Conservation (phyloP, 129 eudicot genomes). For the Lactuca sativa region DNA sequence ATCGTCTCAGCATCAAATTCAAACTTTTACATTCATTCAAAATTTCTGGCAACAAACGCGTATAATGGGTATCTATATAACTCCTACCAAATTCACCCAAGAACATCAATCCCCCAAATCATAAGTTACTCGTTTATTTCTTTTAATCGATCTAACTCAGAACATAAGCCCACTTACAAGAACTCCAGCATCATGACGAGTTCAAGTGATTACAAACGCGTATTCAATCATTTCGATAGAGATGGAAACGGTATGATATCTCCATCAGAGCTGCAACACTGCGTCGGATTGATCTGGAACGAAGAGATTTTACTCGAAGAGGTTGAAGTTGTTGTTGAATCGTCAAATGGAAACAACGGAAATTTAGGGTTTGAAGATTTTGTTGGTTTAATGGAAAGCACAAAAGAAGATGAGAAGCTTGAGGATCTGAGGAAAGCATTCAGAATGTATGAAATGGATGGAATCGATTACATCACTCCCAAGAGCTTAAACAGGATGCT, state of each 20-base stretch:
- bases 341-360: too few species aligned
- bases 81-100: neutral
- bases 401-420: too few species aligned
- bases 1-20: constrained; percentile 16
- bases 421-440: constrained; percentile 40
- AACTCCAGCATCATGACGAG: neutral
- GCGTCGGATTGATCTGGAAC: too few species aligned
- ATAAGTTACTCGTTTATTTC: neutral
- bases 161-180: neutral
- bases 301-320: too few species aligned
- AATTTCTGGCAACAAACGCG: constrained; percentile 2
- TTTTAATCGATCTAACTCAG: too few species aligned
- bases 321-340: too few species aligned
- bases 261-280: too few species aligned
- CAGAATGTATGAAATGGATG: constrained; percentile 44
- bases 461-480: constrained; percentile 38
- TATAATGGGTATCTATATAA: constrained; percentile 8
- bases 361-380: too few species aligned
- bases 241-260: neutral
- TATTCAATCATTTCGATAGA: constrained; percentile 40
- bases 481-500: constrained; percentile 49
- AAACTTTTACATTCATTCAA: too few species aligned
- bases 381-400: too few species aligned
- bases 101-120: neutral
- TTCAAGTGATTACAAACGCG: constrained; percentile 31